Percentiles rank a stretch among this genome's conserved stretches.
Conservation (phyloP, 352 stramenopile genomes). For the Pythium insidiosum region DNA sequence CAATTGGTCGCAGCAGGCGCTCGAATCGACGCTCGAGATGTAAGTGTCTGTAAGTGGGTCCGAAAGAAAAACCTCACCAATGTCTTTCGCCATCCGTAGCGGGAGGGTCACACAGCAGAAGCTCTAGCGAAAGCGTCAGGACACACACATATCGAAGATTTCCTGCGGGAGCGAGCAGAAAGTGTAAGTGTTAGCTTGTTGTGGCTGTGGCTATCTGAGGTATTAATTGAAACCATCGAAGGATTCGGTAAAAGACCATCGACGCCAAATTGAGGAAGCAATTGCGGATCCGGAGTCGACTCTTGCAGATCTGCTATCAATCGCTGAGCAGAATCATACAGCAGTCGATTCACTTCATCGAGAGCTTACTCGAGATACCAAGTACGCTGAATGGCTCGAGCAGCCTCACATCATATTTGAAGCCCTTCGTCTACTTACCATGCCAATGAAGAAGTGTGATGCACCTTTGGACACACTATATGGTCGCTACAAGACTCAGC, state of each 20-base stretch:
- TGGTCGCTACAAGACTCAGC: conserved; percentile 72
- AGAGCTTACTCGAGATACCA: conserved; percentile 65
- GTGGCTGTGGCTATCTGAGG: too few relatives aligned
- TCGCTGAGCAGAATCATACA: conserved; percentile 59
- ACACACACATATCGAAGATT: conserved; percentile 69
- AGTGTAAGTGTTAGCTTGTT: conserved; percentile 34
- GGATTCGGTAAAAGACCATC: conserved; percentile 83
- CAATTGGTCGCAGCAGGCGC: conserved; percentile 52
- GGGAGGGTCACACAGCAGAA: conserved; percentile 73
- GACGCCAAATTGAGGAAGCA: conserved; percentile 76
- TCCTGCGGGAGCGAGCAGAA: conserved; percentile 68
- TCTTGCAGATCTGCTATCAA: conserved; percentile 47
- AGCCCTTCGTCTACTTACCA: conserved; percentile 63
- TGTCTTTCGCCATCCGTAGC: too few relatives aligned
- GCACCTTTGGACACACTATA: conserved; percentile 49
- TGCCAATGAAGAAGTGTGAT: conserved; percentile 25
- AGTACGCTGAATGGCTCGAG: conserved; percentile 64
- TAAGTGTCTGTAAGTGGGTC: too few relatives aligned
- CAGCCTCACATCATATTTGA: conserved; percentile 79
- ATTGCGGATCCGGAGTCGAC: conserved; percentile 49
- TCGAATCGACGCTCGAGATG: conserved; percentile 62
- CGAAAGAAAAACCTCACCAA: too few relatives aligned
- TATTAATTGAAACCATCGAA: too few relatives aligned
- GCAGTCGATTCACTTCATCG: conserved; percentile 70
- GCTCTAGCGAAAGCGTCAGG: conserved; percentile 45